phyloP scores from a whole-genome alignment of 1,139 yeast genomes.

The Ogataea hybrid region DNA sequence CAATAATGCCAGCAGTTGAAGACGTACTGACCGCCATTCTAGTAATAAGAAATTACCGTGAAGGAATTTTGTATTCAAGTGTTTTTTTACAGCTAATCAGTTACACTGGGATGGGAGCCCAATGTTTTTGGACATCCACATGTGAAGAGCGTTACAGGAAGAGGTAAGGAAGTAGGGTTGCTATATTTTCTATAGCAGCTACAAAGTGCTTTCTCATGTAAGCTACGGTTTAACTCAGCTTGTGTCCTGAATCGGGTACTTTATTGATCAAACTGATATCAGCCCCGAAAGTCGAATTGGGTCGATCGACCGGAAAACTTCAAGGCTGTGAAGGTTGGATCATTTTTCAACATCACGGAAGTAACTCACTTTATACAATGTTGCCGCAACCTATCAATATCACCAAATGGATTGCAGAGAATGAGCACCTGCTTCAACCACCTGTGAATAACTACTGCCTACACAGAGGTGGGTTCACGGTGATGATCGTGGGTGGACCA shows the following conservation, averaged over 20 bases:
- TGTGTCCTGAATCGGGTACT: too few species aligned
- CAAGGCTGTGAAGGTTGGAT: not conserved
- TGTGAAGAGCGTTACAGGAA: too few species aligned
- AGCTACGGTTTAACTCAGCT: too few species aligned
- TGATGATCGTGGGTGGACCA: slow-evolving; percentile 95
- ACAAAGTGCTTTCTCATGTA: too few species aligned
- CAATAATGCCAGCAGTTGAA: slow-evolving; percentile 61
- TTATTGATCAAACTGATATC: too few species aligned
- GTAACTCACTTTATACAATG: slow-evolving; percentile 37
- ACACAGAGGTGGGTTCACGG: slow-evolving; percentile 89
- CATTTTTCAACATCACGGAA: not conserved
- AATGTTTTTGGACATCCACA: too few species aligned
- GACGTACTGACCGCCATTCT: slow-evolving; percentile 14
- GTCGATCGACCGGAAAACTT: not conserved
- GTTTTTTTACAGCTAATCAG: too few species aligned
- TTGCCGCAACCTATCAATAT: slow-evolving; percentile 70
- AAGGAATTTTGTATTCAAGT: too few species aligned
- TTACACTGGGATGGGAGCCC: too few species aligned
- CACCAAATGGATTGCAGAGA: slow-evolving; percentile 77
- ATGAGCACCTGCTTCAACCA: slow-evolving; percentile 73
- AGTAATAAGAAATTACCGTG: not conserved
- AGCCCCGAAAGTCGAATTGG: not conserved
- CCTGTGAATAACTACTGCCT: slow-evolving; percentile 91
- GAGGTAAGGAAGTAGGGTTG: too few species aligned
- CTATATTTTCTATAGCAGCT: too few species aligned